Evolutionary conservation across 2,329 filamentous ascomycete genomes (phyloP).

Genomic region (Paramyrothecium sp.): DNA sequence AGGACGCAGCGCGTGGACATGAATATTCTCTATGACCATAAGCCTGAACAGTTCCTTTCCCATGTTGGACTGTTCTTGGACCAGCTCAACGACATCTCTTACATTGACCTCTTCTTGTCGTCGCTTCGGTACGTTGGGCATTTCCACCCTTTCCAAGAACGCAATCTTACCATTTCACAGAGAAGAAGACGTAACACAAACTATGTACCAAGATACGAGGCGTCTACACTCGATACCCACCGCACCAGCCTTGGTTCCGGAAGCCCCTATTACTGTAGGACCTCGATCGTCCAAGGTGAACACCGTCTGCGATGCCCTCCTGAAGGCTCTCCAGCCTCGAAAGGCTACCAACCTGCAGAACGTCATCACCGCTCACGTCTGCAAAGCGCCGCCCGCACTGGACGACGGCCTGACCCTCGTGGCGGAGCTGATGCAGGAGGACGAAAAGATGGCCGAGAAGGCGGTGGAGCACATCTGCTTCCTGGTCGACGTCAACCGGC

Average conservation of each 20-base stretch:
- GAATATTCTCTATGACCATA: conserved; percentile 95
- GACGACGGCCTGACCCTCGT: conserved; percentile 82
- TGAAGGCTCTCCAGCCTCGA: conserved; percentile 62
- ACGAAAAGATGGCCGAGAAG: conserved; percentile 73
- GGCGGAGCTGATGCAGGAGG: conserved; percentile 67
- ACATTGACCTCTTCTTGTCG: conserved; percentile 89
- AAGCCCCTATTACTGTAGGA: conserved; percentile 11
- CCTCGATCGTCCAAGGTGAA: conserved; percentile 68
- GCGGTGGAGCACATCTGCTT: conserved; percentile 98
- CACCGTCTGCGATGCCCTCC: conserved; percentile 79
- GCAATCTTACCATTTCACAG: conserved; percentile 38
- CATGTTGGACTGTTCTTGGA: conserved; percentile 76
- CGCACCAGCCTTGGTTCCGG: conserved; percentile 12
- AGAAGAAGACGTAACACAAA: conserved; percentile 89
- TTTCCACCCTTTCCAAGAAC: not conserved
- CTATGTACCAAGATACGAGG: conserved; percentile 88
- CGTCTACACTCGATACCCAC: conserved; percentile 25
- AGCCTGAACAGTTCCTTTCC: conserved; percentile 79
- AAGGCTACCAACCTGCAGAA: conserved; percentile 76
- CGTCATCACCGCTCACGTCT: conserved; percentile 90
- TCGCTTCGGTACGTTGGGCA: conserved; percentile 63
- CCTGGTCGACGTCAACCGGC: conserved; percentile 84
- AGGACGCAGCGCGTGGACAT: conserved; percentile 93
- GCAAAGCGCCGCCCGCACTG: conserved; percentile 86
- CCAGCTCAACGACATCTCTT: conserved; percentile 77